Percentiles rank a stretch among this genome's conserved stretches.
phyloP scores from a whole-genome alignment of 2,329 filamentous ascomycete genomes.

The Atkinsonella hypoxylon region DNA sequence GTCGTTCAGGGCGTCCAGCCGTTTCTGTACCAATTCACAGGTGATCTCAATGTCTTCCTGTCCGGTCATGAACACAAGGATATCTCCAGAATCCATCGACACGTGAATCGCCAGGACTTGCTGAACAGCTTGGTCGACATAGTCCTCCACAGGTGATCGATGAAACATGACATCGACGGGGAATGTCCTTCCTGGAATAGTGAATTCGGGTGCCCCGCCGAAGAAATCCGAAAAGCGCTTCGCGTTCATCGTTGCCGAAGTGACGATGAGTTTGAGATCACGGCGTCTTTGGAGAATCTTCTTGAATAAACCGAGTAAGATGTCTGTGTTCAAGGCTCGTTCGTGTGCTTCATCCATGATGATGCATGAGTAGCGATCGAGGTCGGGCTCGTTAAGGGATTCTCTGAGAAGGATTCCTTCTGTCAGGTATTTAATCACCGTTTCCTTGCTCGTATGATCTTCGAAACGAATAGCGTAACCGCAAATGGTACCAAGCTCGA shows the following conservation, averaged over 20 bases:
- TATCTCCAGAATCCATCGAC: slow-evolving; percentile 84
- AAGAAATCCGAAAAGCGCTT: slow-evolving; percentile 95
- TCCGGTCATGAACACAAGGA: slow-evolving; percentile 97
- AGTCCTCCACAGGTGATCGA: slow-evolving; percentile 89
- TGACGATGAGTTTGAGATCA: slow-evolving; percentile 93
- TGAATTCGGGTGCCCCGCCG: slow-evolving; percentile 89
- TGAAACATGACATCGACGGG: slow-evolving; percentile 96
- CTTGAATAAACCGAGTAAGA: slow-evolving; percentile 94
- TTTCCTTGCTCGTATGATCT: slow-evolving; percentile 93
- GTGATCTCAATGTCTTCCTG: slow-evolving; percentile 98
- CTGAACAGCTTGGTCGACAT: slow-evolving; percentile 93
- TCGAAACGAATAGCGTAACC: slow-evolving; percentile 98
- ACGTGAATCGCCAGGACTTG: slow-evolving; percentile 94
- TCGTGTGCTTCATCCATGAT: slow-evolving; percentile 99
- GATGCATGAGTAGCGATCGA: slow-evolving; percentile 94
- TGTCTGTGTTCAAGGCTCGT: slow-evolving; percentile 89
- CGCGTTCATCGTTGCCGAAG: slow-evolving; percentile 96
- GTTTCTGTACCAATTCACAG: slow-evolving; percentile 82
- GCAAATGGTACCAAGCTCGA: slow-evolving; percentile 73
- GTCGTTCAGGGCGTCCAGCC: slow-evolving; percentile 80
- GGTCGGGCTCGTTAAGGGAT: slow-evolving; percentile 79
- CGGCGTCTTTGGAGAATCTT: slow-evolving; percentile 83
- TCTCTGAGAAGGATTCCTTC: slow-evolving; percentile 91
- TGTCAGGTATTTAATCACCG: slow-evolving; percentile 97
- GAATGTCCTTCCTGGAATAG: slow-evolving; percentile 91